Percentiles rank a stretch among this genome's conserved stretches.
Conservation (phyloP, 2,329 filamentous ascomycete genomes). For the Orbilia oligospora region DNA sequence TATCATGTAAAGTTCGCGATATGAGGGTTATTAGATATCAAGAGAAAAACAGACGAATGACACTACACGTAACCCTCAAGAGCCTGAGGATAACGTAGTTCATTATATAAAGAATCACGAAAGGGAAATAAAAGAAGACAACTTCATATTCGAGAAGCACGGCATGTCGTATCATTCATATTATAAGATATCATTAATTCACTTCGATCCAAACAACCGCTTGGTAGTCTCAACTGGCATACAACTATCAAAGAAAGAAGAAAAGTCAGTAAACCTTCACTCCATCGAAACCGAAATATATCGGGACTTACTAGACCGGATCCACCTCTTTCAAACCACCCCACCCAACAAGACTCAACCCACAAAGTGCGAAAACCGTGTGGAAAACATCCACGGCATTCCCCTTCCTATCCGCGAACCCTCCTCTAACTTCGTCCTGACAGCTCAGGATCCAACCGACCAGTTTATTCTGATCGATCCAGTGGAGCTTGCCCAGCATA, state of each 20-base stretch:
- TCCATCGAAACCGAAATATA: background rate
- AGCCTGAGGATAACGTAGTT: background rate
- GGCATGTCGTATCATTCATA: background rate
- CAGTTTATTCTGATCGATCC: slow-evolving; percentile 89
- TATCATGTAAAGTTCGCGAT: slow-evolving; percentile 54
- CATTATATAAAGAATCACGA: slow-evolving; percentile 22
- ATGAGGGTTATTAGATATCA: slow-evolving; percentile 61
- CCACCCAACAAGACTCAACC: slow-evolving; percentile 85
- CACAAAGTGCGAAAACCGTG: slow-evolving; percentile 88
- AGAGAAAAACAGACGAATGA: slow-evolving; percentile 47
- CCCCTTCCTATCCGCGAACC: slow-evolving; percentile 89
- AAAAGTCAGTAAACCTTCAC: background rate
- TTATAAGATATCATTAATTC: slow-evolving; percentile 23
- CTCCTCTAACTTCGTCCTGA: slow-evolving; percentile 87
- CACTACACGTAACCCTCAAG: background rate
- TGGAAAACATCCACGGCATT: slow-evolving; percentile 99
- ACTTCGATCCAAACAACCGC: slow-evolving; percentile 49
- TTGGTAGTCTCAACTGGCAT: slow-evolving; percentile 46
- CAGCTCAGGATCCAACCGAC: slow-evolving; percentile 85
- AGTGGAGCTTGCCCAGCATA: slow-evolving; percentile 89
- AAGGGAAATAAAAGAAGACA: background rate
- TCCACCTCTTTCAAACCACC: slow-evolving; percentile 84
- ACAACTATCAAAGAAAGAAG: slow-evolving; percentile 60
- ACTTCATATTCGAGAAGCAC: background rate
- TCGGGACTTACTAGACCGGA: slow-evolving; percentile 79